A percentile compares a stretch with the other conserved stretches of the same genome.
Conservation (phyloP, 139 green algal species). For the Chlamydomonas asymmetrica region DNA sequence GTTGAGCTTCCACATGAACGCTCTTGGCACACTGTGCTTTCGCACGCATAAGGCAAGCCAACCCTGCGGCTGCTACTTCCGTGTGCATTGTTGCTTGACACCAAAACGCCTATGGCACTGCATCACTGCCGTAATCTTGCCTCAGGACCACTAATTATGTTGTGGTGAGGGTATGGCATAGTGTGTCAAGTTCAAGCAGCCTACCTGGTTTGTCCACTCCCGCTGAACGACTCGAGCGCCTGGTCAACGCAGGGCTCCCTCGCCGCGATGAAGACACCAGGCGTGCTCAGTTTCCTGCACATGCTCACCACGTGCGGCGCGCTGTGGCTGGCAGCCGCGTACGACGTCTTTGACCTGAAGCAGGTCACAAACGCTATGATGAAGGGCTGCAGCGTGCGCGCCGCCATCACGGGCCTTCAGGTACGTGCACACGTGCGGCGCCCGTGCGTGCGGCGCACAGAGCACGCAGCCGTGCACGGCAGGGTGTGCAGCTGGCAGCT, state of each 20-base stretch:
- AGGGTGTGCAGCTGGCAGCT: background rate
- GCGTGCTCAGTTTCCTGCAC: slow-evolving; percentile 31
- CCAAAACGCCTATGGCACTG: background rate
- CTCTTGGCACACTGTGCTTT: too few relatives aligned
- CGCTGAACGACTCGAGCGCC: background rate
- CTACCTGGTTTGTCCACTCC: background rate
- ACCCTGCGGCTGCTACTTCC: too few relatives aligned
- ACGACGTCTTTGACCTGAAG: slow-evolving; percentile 18
- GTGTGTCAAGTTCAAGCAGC: background rate
- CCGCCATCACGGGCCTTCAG: slow-evolving; percentile 10
- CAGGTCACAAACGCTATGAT: background rate
- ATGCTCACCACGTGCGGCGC: background rate
- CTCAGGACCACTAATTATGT: background rate
- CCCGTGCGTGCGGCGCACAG: background rate
- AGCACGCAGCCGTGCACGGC: background rate
- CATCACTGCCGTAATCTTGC: background rate
- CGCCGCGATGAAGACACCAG: slow-evolving; percentile 17
- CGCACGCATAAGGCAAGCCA: too few relatives aligned
- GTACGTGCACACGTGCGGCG: background rate
- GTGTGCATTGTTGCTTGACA: background rate
- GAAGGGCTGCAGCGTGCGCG: slow-evolving; percentile 16
- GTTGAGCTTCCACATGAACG: too few relatives aligned
- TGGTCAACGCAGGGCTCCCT: slow-evolving; percentile 10
- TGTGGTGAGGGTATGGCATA: too few relatives aligned
- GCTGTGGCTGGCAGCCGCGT: slow-evolving; percentile 1